Evolutionary conservation across 805 yeast species (phyloP).

Genomic region (Lipomyces yamanashiensis): DNA sequence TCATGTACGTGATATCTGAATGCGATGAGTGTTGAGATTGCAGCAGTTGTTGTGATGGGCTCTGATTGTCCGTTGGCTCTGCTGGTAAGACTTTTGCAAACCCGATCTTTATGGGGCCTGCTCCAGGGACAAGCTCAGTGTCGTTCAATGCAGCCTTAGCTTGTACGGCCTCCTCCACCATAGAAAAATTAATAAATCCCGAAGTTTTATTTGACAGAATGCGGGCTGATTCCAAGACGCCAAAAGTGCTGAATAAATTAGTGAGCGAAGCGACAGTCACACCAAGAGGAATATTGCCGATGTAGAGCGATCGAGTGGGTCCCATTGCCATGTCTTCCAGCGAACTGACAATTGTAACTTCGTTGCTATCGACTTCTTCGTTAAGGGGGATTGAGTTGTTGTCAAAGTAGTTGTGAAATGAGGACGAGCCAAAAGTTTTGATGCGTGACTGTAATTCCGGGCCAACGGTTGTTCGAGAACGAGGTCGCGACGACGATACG

Average conservation of each 20-base stretch:
- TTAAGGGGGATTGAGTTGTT: conserved; percentile 22
- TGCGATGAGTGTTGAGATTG: not conserved
- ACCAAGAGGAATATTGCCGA: conserved; percentile 75
- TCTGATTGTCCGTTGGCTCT: not conserved
- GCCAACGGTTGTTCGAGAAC: conserved; percentile 32
- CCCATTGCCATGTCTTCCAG: conserved; percentile 71
- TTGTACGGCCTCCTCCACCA: conserved; percentile 74
- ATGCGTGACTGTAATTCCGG: conserved; percentile 35
- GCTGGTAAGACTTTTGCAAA: conserved; percentile 68
- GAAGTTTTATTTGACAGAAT: conserved; percentile 53
- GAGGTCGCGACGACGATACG: conserved; percentile 22
- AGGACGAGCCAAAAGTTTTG: conserved; percentile 34
- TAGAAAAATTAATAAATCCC: conserved; percentile 73
- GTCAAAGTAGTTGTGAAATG: conserved; percentile 38
- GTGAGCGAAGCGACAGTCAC: conserved; percentile 60
- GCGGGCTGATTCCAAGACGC: conserved; percentile 63
- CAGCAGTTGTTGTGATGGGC: not conserved
- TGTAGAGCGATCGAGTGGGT: conserved; percentile 75
- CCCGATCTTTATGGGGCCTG: conserved; percentile 72
- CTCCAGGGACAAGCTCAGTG: conserved; percentile 79
- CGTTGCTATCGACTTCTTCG: conserved; percentile 15
- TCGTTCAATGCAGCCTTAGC: conserved; percentile 81
- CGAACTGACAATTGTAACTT: conserved; percentile 41
- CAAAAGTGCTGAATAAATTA: conserved; percentile 66
- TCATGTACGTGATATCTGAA: conserved; percentile 30